These are phyloP conservation scores for Pulveroboletus sp. DNA, from an alignment of 768 basidiomycete genomes.

Conservation along the genomic window DNA sequence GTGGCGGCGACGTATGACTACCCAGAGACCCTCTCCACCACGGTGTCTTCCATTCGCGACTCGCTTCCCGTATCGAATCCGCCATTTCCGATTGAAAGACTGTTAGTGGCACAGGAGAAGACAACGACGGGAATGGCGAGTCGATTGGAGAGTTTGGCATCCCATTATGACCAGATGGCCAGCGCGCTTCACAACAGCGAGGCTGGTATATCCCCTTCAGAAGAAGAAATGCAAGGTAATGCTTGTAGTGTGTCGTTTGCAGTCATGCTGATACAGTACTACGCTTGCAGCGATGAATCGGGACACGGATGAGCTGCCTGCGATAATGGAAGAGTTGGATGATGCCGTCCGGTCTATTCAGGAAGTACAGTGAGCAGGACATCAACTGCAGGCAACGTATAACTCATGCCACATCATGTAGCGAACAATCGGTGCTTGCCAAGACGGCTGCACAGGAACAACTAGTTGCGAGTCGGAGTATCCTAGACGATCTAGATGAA, in stretches of 20 bases:
- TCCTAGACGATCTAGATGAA: conserved; percentile 66
- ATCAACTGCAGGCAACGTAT: neutral
- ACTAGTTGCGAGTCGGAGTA: conserved; percentile 45
- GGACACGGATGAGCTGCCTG: conserved; percentile 73
- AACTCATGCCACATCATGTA: conserved; percentile 26
- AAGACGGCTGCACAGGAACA: conserved; percentile 44
- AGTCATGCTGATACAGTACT: neutral
- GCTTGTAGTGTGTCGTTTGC: neutral
- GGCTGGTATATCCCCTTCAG: conserved; percentile 59
- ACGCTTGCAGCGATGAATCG: conserved; percentile 63
- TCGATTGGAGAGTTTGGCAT: conserved; percentile 65
- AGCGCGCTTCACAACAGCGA: conserved; percentile 63
- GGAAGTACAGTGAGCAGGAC: conserved; percentile 48
- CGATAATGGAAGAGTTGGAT: conserved; percentile 71
- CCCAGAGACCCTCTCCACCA: conserved; percentile 54
- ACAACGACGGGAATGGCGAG: conserved; percentile 65
- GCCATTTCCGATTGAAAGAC: conserved; percentile 42
- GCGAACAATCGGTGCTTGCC: conserved; percentile 46
- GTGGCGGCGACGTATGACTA: conserved; percentile 63
- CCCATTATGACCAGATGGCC: conserved; percentile 77
- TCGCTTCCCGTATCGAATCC: conserved; percentile 42
- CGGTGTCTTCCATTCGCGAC: conserved; percentile 53
- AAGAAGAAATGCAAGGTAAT: conserved; percentile 68
- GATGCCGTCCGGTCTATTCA: conserved; percentile 52
- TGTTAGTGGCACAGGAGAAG: conserved; percentile 46